Base-by-base conservation (phyloP, 2,329 filamentous ascomycete genomes). In the Hypoxylon sp. region DNA sequence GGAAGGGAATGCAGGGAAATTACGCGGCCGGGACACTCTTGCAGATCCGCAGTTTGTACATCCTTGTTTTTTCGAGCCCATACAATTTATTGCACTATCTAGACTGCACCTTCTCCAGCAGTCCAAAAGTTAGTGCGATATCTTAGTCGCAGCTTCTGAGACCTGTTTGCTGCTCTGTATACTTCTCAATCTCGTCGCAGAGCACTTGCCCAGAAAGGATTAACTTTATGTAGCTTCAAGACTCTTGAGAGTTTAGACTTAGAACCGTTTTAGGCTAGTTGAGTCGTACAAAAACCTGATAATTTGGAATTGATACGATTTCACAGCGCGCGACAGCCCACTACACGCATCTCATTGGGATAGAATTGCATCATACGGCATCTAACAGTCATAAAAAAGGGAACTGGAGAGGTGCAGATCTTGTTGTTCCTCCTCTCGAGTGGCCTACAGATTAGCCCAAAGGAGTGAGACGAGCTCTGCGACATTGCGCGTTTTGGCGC, bases 11-110 rank as follows among this genome's bases (percentile, higher is more conserved):
- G 21, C 46, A 50, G 27, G 46, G 21, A 50, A 50, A 50, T 50
- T 27, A 50, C 46, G 46, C 24, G 46, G 46, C 46, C 27, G 27
- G 46, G 46, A 50, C 39, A 44, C 39, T 44, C 39, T 44, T 44
- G 39, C 17, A 44, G 39, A 44, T 44, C 39, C 3, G 7, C 19
- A 21, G 39, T 21, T 44, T 44, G 39, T 44, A 44, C 39, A 11
- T 10, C 17, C 39, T 19, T 44, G 17, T 21, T 44, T 44, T 44
- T 19, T 44, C 17, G 21, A 44, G 39, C 17, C 7, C 1, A 44
- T 44, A 21, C 17, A 44, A n/a, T 17, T 15, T 29, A 50, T 29
- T 50, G 13, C 50, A 19, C 29, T 35, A 52, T 21, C 27, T 46
- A 19, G 15, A 24, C 3, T 5, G 7, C 5, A 6, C 11, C 3